Conservation (phyloP, 208 protist species). For the Acanthamoeba lenticulata region DNA sequence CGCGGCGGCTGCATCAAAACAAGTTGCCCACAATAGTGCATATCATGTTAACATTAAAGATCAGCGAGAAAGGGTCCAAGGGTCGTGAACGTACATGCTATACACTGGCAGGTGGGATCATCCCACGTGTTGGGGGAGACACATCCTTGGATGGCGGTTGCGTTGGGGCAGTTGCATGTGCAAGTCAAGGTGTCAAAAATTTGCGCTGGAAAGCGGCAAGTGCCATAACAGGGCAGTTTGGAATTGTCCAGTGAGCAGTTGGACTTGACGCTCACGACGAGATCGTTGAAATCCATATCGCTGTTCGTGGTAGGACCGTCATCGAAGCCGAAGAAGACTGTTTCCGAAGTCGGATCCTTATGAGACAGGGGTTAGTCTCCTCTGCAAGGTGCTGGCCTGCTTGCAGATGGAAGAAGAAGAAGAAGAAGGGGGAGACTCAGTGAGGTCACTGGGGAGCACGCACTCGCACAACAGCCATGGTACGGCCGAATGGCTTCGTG, state of each 20-base stretch:
- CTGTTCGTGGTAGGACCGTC: neutral
- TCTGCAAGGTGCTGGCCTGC: no score
- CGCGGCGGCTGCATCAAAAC: no score
- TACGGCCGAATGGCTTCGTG: no score
- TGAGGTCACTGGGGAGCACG: neutral
- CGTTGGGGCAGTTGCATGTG: neutral
- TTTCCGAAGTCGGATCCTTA: neutral
- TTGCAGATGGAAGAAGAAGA: no score
- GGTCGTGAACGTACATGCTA: neutral
- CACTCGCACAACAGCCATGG: neutral
- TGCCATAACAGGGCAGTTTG: neutral
- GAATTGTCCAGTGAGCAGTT: neutral
- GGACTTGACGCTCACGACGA: neutral
- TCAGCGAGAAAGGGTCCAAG: no score
- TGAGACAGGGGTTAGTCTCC: neutral
- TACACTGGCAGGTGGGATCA: no score
- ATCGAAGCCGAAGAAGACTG: neutral
- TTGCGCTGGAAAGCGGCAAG: neutral
- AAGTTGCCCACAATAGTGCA: no score
- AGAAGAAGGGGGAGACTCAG: neutral
- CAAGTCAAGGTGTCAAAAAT: neutral
- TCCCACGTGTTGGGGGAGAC: no score
- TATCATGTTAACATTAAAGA: no score
- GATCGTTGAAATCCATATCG: neutral
- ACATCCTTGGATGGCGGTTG: no score